Evolutionary conservation across 2,329 filamentous ascomycete genomes (phyloP), one percentile per base, ranked within the genome.

Genomic region (Sphaerostilbella broomeana): DNA sequence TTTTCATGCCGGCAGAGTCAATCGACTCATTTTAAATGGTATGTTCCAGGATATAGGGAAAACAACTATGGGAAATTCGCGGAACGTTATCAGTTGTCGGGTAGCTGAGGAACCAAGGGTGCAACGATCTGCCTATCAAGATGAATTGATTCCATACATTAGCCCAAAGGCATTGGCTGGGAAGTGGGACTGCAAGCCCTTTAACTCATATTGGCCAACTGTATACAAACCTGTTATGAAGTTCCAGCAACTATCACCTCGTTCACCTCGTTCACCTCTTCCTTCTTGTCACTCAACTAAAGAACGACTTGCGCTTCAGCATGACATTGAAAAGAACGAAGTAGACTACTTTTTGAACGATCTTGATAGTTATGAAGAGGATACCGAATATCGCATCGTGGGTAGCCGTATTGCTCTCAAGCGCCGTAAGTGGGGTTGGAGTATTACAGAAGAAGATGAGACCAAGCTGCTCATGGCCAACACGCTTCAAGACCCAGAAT

Each of bases 381-480:
- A 44, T 5, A 45, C 38, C 0, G 35, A 31, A 7, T 50, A 48
- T 24, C 35, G 21, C 8, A 45, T 48, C 29, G 9, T 52, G 2
- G 50, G 50, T 11, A 50, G 41, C 36, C 33, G 20, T 18, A 42
- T 46, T 7, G 44, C 19, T 19, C 25, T 52, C 19, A 47, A 38
- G 1, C 47, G 50, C 12, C 39, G 43, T 19, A 45, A 38, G 9
- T 48, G 39, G 27, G 38, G 44, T 18, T 52, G 47, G 48, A 35
- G 32, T 24, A 36, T 50, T 17, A 33, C n/a, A 3, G 18, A 8
- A 17, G 42, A 45, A 4, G 50, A 47, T 26, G 32, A 47, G 18
- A 17, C 30, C 1, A 52, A 52, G 41, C 42, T 52, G 2, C 40
- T 46, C 35, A 47, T 52, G 46, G 47, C 45, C 3, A 47, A 42